A percentile compares a stretch with the other conserved stretches of the same genome.
Conservation (phyloP, 768 basidiomycete species). For the Panaeolus cyanescens region DNA sequence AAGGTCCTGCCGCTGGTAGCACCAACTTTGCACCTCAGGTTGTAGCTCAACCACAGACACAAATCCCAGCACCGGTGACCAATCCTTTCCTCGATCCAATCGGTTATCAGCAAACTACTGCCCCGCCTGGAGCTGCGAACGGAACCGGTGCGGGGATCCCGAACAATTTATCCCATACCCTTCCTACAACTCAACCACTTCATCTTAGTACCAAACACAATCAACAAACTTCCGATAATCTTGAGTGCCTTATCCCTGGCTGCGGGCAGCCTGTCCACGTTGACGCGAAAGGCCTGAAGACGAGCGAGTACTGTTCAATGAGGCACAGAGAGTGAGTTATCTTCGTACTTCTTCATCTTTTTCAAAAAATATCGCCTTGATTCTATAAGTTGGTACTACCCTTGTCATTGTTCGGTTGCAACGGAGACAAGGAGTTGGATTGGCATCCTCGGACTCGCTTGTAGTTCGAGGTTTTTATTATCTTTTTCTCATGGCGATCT, state of each 20-base stretch:
- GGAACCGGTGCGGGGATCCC: constrained; percentile 3
- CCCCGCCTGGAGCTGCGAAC: background rate
- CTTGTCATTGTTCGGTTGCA: background rate
- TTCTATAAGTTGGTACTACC: constrained; percentile 1
- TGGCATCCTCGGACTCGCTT: constrained; percentile 2
- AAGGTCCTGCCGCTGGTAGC: constrained; percentile 3
- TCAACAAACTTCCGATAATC: constrained; percentile 36
- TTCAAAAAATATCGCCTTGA: background rate
- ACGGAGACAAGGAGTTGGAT: background rate
- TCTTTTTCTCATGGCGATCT: constrained; percentile 10
- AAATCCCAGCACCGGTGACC: constrained; percentile 18
- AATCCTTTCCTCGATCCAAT: constrained; percentile 33
- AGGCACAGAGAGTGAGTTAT: constrained; percentile 62
- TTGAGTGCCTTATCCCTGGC: constrained; percentile 54
- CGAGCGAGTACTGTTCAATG: constrained; percentile 59
- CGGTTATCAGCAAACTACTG: background rate
- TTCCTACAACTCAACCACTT: constrained; percentile 32
- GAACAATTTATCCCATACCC: constrained; percentile 10
- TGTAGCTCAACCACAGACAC: constrained; percentile 9
- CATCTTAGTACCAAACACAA: constrained; percentile 26
- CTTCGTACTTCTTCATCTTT: background rate
- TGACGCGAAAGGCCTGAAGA: constrained; percentile 50
- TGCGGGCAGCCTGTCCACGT: constrained; percentile 60
- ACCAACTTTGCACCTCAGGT: constrained; percentile 18
- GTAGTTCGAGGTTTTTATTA: constrained; percentile 2